Base-by-base conservation (phyloP, 148 eudicot genomes). In the Drosera capensis region DNA sequence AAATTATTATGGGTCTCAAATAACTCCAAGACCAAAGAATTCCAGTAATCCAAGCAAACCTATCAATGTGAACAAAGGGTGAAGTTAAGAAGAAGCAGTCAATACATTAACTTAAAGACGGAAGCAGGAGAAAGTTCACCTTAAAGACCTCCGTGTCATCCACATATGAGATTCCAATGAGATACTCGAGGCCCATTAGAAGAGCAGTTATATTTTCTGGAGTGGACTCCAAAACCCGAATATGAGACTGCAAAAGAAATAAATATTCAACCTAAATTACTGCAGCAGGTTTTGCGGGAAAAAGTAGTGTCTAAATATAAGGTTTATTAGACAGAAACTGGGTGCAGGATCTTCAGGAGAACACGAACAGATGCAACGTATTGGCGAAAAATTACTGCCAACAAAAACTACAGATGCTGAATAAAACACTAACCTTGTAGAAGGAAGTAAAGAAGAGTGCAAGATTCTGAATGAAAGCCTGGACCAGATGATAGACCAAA, bases 11-110 rank as follows among this genome's bases (percentile, higher is more conserved):
- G 84, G 23, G 80, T 71, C 63, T 92, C 79, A 65, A 92, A 92
- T 43, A 92, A 68, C 64, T 78, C 94, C 45, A 66, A 63, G 40
- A 92, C 90, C 43, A 85, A 43, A 35, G 94, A 72, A 51, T 92
- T 92, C 99, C 99, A 92, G 56, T 81, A 92, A 60, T 92, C 99
- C 83, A 92, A 68, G 79, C 99, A 92, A 58, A 92, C 99, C 99
- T 92, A 53, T 51, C 6, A 2, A 31, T 46, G 16, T 25, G 17
- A 11, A 21, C 17, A 29, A 5, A 41, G 19, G 34, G 16, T 2
- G 39, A 46, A 24, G 21, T 19, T 36, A 39, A 20, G n/a, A n/a
- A n/a, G n/a, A n/a, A n/a, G n/a, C n/a, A n/a, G n/a, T n/a, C n/a
- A n/a, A n/a, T n/a, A n/a, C n/a, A n/a, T n/a, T n/a, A n/a, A n/a